Percentiles rank a stretch among this genome's conserved stretches.
Evolutionary conservation across 495 filamentous ascomycete species (phyloP).

Genomic region (Friedmanniomyces simplex): DNA sequence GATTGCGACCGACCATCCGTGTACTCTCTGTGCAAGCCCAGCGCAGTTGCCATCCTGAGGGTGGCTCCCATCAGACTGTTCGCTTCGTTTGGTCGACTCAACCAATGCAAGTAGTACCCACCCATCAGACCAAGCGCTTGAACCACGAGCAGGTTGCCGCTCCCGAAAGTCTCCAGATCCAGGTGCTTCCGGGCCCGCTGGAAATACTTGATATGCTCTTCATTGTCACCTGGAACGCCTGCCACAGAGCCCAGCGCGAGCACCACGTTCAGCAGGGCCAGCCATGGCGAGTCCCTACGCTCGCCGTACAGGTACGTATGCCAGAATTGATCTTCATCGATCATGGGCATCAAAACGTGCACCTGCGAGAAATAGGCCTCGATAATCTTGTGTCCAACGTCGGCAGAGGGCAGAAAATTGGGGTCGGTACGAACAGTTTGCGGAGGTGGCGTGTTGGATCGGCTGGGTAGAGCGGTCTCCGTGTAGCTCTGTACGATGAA

Average conservation of each 20-base stretch:
- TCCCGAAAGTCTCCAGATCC: conserved; percentile 56
- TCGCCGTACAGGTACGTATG: conserved; percentile 58
- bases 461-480: conserved; percentile 27
- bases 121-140: conserved; percentile 62
- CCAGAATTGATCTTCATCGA: conserved; percentile 66
- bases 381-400: conserved; percentile 43
- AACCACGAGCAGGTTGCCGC: conserved; percentile 58
- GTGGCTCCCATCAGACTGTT: conserved; percentile 56
- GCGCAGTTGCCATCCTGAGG: conserved; percentile 57
- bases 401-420: conserved; percentile 27
- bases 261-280: conserved; percentile 69
- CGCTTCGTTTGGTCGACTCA: conserved; percentile 68
- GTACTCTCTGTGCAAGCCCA: conserved; percentile 68
- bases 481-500: conserved; percentile 42
- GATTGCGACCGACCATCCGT: conserved; percentile 33
- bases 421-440: conserved; percentile 23
- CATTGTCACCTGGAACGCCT: conserved; percentile 57
- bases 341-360: conserved; percentile 64
- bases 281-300: conserved; percentile 61
- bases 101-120: conserved; percentile 71
- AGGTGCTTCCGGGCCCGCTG: conserved; percentile 58
- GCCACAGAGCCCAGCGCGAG: conserved; percentile 69
- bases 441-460: conserved; percentile 25
- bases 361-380: conserved; percentile 70
- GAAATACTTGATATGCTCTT: conserved; percentile 63